Percentiles rank a stretch among this genome's conserved stretches.
phyloP scores from a whole-genome alignment of 768 basidiomycete genomes.

The Xerocomellus amylosporus region DNA sequence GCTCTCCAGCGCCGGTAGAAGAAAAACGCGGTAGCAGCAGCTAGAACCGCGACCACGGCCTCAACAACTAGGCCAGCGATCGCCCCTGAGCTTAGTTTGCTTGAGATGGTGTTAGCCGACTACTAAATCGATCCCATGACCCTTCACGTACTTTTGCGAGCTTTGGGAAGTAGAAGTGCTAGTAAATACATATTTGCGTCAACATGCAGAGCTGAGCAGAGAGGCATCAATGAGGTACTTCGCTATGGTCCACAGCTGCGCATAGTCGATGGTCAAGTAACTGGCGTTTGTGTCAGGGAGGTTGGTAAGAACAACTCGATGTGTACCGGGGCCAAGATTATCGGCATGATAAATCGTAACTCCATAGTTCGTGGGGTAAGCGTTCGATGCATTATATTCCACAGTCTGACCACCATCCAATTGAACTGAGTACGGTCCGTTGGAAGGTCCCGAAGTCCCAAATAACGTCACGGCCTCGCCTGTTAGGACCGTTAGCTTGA shows the following conservation, averaged over 20 bases:
- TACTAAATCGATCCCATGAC: background rate
- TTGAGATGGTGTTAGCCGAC: conserved; percentile 7
- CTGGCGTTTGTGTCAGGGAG: conserved; percentile 22
- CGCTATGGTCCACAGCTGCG: too few species aligned
- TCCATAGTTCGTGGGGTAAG: conserved; percentile 22
- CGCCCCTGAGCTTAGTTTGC: conserved; percentile 19
- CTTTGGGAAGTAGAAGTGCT: too few species aligned
- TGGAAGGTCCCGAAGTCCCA: conserved; percentile 39
- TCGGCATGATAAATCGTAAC: conserved; percentile 33
- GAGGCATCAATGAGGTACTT: too few species aligned
- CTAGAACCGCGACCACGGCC: conserved; percentile 10
- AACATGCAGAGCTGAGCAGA: too few species aligned
- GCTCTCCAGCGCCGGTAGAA: conserved; percentile 27
- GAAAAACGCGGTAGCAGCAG: conserved; percentile 12
- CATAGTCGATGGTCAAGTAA: too few species aligned
- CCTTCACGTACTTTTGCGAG: conserved; percentile 13
- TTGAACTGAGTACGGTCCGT: conserved; percentile 35
- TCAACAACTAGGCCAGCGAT: conserved; percentile 25
- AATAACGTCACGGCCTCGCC: conserved; percentile 48
- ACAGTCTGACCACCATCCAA: conserved; percentile 30
- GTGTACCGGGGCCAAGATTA: conserved; percentile 40
- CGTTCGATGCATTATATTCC: conserved; percentile 17
- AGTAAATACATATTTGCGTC: too few species aligned
- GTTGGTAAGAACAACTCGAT: conserved; percentile 35
- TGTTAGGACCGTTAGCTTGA: conserved; percentile 7